Base-by-base conservation (phyloP, 2,329 filamentous ascomycete species). In the Xylariaceae sp. region DNA sequence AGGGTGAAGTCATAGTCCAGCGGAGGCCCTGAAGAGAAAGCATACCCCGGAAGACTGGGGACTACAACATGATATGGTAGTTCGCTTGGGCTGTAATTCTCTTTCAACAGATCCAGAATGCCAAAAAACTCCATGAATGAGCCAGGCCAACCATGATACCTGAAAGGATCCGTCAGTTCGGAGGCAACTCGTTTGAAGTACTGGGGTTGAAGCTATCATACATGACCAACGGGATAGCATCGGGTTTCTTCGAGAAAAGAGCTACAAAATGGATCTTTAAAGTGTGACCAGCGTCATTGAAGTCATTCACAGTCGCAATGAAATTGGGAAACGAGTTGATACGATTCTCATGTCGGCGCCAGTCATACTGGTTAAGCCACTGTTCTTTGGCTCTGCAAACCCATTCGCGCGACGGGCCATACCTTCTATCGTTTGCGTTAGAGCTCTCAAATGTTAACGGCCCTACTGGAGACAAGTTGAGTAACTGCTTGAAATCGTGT, bases 91-190 rank as follows among this genome's bases (percentile, higher is more conserved):
- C 69, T 68, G 55, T 80, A 80, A 42, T 72, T 73, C 3, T 65
- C 55, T 21, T 59, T 59, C 2, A 82, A 58, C 3, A 75, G 34
- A 1, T 69, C 56, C 42, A 83, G 57, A 6, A 79, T 63, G 1
- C 70, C 70, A 2, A 82, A 54, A 53, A 82, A 82, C 49, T 83
- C 80, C 1, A 76, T 57, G 47, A 80, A 76, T 1, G 66, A 71
- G 49, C 67, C 64, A 2, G 77, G 77, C 76, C 76, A 81, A 37
- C 78, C 79, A 49, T 81, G 77, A n/a, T n/a, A n/a, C n/a, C n/a
- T n/a, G n/a, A n/a, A n/a, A n/a, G n/a, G n/a, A n/a, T n/a, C n/a
- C n/a, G n/a, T n/a, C n/a, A n/a, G n/a, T n/a, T n/a, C n/a, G n/a
- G n/a, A n/a, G n/a, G n/a, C n/a, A n/a, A n/a, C n/a, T n/a, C n/a